Base-by-base conservation (phyloP, 2,329 filamentous ascomycete species). In the Ceratocystis papillata region DNA sequence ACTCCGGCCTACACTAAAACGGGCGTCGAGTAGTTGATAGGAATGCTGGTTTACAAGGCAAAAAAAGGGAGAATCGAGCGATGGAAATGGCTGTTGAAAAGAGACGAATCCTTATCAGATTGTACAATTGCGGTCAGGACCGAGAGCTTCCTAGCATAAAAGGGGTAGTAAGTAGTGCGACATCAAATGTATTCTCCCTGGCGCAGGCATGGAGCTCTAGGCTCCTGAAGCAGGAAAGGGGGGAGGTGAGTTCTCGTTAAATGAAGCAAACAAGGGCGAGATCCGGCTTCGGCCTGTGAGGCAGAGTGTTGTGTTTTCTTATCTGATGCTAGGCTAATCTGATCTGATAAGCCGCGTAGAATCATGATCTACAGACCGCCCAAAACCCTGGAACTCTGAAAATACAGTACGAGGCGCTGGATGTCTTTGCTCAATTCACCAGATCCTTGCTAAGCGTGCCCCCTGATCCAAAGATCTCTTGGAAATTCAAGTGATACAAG, bases 281-380 rank as follows among this genome's bases (percentile, higher is more conserved):
- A 59, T n/a, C 20, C 12, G 28, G 55, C 15, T 33, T 33, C 12
- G 28, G 55, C 28, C 37, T 30, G 7, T 37, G 55, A 4, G 22
- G 55, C 17, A n/a, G 25, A n/a, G 8, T 37, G 25, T 5, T 12
- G 22, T 3, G 28, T 41, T 17, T 30, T 28, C 28, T 57, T 57
- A 57, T 57, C 28, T 57, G 53, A 57, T 57, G 22, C 53, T 30
- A 57, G 17, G 1, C 48, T n/a, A 28, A 15, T 37, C 15, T 59
- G 25, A 59, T 59, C 55, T 59, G 55, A 59, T 59, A 59, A 59
- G 12, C 55, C 25, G 1, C 5, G 15, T 20, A 20, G 33, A 7
- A 59, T 8, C 28, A 59, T 33, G 55, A 59, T 59, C 28, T 59
- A 59, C 55, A 59, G 55, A 37, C 28, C 55, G 17, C 7, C 10